A percentile compares a stretch with the other conserved stretches of the same genome.
Evolutionary conservation across 352 stramenopile genomes (phyloP).

Genomic region (Phytophthora tubulina): DNA sequence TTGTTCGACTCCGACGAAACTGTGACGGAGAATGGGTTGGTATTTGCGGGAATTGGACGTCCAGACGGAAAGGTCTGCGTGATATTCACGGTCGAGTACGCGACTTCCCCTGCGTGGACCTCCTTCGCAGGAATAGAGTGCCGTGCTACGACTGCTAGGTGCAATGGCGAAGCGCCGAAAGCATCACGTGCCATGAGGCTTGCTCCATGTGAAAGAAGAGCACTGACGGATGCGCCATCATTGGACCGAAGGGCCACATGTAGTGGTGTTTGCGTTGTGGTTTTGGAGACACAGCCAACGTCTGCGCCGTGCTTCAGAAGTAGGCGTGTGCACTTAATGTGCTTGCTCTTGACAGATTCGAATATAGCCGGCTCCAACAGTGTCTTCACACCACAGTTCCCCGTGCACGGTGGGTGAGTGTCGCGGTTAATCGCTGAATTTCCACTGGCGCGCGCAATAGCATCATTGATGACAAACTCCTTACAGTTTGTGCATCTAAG

Average conservation of each 20-base stretch:
- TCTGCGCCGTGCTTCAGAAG: slow-evolving; percentile 57
- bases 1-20: slow-evolving; percentile 18
- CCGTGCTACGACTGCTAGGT: slow-evolving; percentile 54
- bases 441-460: slow-evolving; percentile 27
- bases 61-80: slow-evolving; percentile 27
- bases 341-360: slow-evolving; percentile 48
- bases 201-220: slow-evolving; percentile 57
- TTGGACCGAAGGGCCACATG: slow-evolving; percentile 60
- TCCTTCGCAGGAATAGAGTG: slow-evolving; percentile 62
- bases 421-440: slow-evolving; percentile 11
- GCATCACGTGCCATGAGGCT: slow-evolving; percentile 56
- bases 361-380: slow-evolving; percentile 59
- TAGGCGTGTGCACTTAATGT: slow-evolving; percentile 43
- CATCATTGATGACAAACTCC: slow-evolving; percentile 19
- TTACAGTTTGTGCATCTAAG: slow-evolving; percentile 59
- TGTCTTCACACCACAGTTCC: slow-evolving; percentile 44
- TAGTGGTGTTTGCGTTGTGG: slow-evolving; percentile 53
- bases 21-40: slow-evolving; percentile 20
- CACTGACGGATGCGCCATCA: slow-evolving; percentile 47
- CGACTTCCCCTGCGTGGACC: slow-evolving; percentile 63
- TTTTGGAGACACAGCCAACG: slow-evolving; percentile 53
- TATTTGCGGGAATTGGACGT: slow-evolving; percentile 18
- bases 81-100: slow-evolving; percentile 51
- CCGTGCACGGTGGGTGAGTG: slow-evolving; percentile 33
- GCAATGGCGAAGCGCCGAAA: slow-evolving; percentile 50